These are phyloP conservation scores for Thinopyrum elongatum DNA, from an alignment of 176 grass and related monocot genomes.

Conservation along the genomic window DNA sequence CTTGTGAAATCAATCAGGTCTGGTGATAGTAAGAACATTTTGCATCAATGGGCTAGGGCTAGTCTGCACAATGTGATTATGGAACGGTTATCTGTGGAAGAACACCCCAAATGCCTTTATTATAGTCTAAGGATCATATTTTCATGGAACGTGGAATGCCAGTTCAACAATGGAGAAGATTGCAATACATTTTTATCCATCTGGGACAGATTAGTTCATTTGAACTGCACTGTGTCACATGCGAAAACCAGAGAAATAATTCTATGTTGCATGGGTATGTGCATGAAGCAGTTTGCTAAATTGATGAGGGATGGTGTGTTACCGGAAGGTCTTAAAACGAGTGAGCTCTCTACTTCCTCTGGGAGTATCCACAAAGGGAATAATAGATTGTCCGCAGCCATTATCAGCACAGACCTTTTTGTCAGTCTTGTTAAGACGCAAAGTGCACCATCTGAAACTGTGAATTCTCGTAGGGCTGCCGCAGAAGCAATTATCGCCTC, in stretches of 20 bases:
- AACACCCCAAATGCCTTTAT: conserved; percentile 88
- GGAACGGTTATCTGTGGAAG: conserved; percentile 64
- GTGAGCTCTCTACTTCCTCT: conserved; percentile 29
- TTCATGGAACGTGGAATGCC: conserved; percentile 63
- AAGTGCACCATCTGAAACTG: conserved; percentile 74
- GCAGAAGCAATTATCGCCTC: conserved; percentile 81
- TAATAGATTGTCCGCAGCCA: conserved; percentile 31
- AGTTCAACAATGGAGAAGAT: conserved; percentile 50
- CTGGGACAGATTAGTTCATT: conserved; percentile 83
- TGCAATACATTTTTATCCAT: conserved; percentile 48
- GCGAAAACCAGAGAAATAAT: conserved; percentile 80
- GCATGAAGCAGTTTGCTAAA: conserved; percentile 69
- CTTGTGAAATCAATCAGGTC: conserved; percentile 56
- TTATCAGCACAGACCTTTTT: conserved; percentile 57
- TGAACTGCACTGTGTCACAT: conserved; percentile 59
- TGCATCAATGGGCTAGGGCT: conserved; percentile 60
- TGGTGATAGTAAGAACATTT: conserved; percentile 42
- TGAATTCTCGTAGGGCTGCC: conserved; percentile 72
- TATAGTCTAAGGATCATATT: conserved; percentile 84
- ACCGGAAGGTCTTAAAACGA: conserved; percentile 22
- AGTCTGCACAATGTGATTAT: conserved; percentile 61
- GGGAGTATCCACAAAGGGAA: conserved; percentile 33
- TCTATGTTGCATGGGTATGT: conserved; percentile 89
- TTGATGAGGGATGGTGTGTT: conserved; percentile 43
- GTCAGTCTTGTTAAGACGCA: conserved; percentile 61